Percentiles rank a stretch among this genome's conserved stretches.
These are phyloP conservation scores for Mortierella sp. DNA, from an alignment of 371 early-diverging fungal species.

Conservation along the genomic window DNA sequence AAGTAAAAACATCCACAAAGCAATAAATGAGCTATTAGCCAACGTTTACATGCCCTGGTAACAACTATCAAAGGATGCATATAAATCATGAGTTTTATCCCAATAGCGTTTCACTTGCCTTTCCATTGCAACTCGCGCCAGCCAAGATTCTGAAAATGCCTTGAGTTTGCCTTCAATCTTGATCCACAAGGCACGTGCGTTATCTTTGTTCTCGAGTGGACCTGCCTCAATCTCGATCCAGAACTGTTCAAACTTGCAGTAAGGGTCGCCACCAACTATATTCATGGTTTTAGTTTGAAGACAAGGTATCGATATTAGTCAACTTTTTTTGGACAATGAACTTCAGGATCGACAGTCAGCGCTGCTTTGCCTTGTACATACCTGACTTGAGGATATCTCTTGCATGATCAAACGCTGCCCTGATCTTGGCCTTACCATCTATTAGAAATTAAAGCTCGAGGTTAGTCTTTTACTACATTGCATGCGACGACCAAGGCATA, in stretches of 20 bases:
- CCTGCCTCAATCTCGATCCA: constrained; percentile 49
- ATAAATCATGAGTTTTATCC: background rate
- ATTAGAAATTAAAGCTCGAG: background rate
- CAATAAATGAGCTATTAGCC: background rate
- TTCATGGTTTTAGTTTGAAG: background rate
- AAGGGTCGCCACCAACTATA: constrained; percentile 51
- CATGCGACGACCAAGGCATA: background rate
- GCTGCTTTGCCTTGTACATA: background rate
- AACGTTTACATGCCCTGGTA: too few relatives aligned
- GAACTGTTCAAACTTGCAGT: constrained; percentile 32
- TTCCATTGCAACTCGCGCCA: constrained; percentile 35
- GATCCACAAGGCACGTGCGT: constrained; percentile 39
- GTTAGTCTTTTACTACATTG: background rate
- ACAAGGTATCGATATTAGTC: background rate
- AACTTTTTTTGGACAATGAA: too few relatives aligned
- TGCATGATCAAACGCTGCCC: constrained; percentile 38
- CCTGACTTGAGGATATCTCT: constrained; percentile 27
- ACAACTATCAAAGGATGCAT: background rate
- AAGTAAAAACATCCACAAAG: too few relatives aligned
- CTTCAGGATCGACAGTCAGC: background rate
- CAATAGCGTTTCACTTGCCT: background rate
- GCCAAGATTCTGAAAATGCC: constrained; percentile 37
- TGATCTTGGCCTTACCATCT: constrained; percentile 24
- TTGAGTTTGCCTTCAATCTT: constrained; percentile 29
- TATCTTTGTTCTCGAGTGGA: constrained; percentile 16